These are phyloP conservation scores for Starmera caribaea DNA, from an alignment of 805 yeast genomes.

Conservation along the genomic window DNA sequence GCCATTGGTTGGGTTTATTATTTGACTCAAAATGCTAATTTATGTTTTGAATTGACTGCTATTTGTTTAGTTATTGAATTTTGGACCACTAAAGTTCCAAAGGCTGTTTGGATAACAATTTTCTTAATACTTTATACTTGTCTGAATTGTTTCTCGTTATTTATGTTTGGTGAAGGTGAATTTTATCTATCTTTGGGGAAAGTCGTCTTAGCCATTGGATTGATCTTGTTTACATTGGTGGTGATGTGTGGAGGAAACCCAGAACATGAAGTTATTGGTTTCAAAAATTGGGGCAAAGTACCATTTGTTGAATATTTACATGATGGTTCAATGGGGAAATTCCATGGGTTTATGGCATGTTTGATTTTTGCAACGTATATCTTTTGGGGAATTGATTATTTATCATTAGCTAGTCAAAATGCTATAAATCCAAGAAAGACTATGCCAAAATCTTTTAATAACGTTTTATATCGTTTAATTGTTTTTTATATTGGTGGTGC, in stretches of 20 bases:
- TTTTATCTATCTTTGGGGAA: conserved; percentile 58
- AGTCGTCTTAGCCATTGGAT: conserved; percentile 47
- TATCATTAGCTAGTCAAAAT: conserved; percentile 61
- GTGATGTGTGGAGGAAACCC: conserved; percentile 34
- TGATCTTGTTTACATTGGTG: conserved; percentile 50
- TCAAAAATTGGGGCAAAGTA: conserved; percentile 30
- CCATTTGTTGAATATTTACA: conserved; percentile 22
- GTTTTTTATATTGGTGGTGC: conserved; percentile 53
- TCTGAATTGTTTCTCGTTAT: conserved; percentile 41
- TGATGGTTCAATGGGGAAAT: conserved; percentile 38
- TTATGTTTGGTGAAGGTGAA: conserved; percentile 46
- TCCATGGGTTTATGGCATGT: conserved; percentile 41
- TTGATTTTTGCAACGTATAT: conserved; percentile 13
- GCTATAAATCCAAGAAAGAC: conserved; percentile 47
- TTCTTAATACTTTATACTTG: conserved; percentile 34
- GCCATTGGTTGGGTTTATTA: background rate
- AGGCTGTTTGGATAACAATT: conserved; percentile 44
- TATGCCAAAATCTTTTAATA: conserved; percentile 53
- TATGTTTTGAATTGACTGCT: conserved; percentile 37
- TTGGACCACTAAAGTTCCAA: conserved; percentile 46
- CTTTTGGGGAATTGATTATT: conserved; percentile 63
- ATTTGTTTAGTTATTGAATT: conserved; percentile 34
- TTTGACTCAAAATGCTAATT: background rate
- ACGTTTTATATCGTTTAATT: conserved; percentile 44
- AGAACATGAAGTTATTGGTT: conserved; percentile 36